Evolutionary conservation across 768 basidiomycete genomes (phyloP), one percentile per base, ranked within the genome.

Genomic region (Inosperma sp.): DNA sequence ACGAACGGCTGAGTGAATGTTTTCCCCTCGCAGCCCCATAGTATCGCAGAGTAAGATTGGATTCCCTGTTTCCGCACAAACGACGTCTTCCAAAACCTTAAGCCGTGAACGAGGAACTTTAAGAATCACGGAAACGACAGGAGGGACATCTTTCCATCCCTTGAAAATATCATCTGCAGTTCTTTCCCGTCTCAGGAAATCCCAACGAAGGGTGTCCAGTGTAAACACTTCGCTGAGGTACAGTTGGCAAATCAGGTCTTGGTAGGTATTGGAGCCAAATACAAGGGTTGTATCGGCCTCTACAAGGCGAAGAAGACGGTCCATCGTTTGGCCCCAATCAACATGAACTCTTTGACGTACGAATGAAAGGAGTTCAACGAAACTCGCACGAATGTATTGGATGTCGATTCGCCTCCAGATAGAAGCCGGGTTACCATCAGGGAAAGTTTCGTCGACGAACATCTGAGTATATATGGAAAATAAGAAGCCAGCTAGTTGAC

Each of bases 351-450:
- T 63, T 17, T 61, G 62, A 51, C 71, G 73, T 27, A 80, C 64
- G 10, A 72, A 56, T 13, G 58, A 57, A 13, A 84, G 61, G 34
- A 84, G 62, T 2, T 68, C 54, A 1, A 66, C 78, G 45, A 82
- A 81, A 26, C 71, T 74, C 30, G 66, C 65, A 10, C 82, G 72
- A 8, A 62, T 70, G 55, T 83, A 82, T 52, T 77, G 77, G 17
- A 72, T 22, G 25, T 67, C 51, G 25, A 51, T 58, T 9, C 61
- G 56, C 6, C 53, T 56, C 4, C 37, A n/a, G 2, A 69, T 13
- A 2, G n/a, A 2, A 0, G 56, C 29, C 3, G 39, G 62, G 49
- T 77, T 78, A n/a, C 73, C 74, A 0, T 76, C 72, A 23, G 78
- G 73, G 34, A 75, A 5, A 44, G 72, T 60, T 52, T 81, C 77